phyloP scores from a whole-genome alignment of 2,329 filamentous ascomycete species.

The Hymenoscyphus fructigenus region DNA sequence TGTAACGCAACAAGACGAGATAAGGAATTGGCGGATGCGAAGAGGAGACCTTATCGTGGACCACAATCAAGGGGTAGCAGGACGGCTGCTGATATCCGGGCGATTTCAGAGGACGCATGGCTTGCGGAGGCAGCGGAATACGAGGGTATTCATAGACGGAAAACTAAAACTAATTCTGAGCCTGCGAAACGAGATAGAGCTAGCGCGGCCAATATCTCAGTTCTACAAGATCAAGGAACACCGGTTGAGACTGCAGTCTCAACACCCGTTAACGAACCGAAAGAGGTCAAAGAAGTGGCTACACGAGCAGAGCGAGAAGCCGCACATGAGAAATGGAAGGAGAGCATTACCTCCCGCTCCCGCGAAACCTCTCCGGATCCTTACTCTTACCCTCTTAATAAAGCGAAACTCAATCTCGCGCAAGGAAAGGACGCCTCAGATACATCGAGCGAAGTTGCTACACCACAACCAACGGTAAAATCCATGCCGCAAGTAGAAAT shows the following conservation, averaged over 20 bases:
- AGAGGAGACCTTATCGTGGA: not conserved
- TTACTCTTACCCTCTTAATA: not conserved
- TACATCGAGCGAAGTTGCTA: not conserved
- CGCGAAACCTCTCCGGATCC: conserved; percentile 7
- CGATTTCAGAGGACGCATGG: conserved; percentile 8
- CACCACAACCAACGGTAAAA: not conserved
- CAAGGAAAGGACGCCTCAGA: not conserved
- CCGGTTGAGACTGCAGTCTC: not conserved
- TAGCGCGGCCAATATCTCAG: too few relatives aligned
- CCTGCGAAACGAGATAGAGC: not conserved
- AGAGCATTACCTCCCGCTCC: conserved; percentile 11
- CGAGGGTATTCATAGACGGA: not conserved
- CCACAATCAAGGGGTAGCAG: not conserved
- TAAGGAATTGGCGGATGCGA: conserved; percentile 6
- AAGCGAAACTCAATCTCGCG: not conserved
- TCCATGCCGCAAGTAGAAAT: not conserved
- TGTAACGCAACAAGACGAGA: not conserved
- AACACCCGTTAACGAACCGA: too few relatives aligned
- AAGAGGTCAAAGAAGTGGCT: not conserved
- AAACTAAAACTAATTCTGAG: not conserved
- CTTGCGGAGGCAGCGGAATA: conserved; percentile 9
- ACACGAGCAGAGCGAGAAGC: not conserved
- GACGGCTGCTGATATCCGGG: not conserved
- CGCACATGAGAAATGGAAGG: not conserved
- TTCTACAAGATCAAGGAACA: not conserved